These are phyloP conservation scores for Scheffersomyces insectosa DNA, from an alignment of 1,139 yeast genomes.

Conservation along the genomic window DNA sequence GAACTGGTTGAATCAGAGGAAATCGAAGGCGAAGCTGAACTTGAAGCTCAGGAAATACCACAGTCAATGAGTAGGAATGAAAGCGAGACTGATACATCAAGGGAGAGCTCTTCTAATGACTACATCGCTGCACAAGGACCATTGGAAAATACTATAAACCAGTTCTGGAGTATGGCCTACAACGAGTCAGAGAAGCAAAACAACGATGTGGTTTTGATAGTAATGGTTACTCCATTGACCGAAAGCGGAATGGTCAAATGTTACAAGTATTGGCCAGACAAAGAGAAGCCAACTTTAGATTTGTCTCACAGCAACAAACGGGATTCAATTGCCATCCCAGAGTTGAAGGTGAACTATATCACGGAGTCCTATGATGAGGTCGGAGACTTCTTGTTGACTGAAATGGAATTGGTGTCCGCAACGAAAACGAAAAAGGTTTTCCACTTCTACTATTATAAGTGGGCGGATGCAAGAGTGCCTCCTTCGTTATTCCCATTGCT, in stretches of 20 bases:
- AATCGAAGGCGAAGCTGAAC: no score
- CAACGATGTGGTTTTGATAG: slow-evolving; percentile 53
- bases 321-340: slow-evolving; percentile 27
- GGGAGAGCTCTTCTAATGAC: slow-evolving; percentile 3
- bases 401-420: slow-evolving; percentile 23
- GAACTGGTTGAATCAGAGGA: neutral
- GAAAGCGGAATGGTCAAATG: slow-evolving; percentile 70
- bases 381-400: slow-evolving; percentile 31
- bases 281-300: slow-evolving; percentile 18
- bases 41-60: neutral
- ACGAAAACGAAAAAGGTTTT: slow-evolving; percentile 39
- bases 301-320: slow-evolving; percentile 14
- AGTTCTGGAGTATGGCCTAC: slow-evolving; percentile 87
- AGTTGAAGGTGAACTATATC: slow-evolving; percentile 20
- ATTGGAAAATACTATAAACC: slow-evolving; percentile 54
- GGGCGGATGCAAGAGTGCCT: slow-evolving; percentile 61
- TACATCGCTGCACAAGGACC: slow-evolving; percentile 65
- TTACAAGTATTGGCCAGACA: slow-evolving; percentile 69
- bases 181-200: slow-evolving; percentile 39
- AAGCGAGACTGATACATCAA: neutral
- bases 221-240: slow-evolving; percentile 83
- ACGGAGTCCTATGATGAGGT: slow-evolving; percentile 17
- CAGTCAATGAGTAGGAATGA: no score
- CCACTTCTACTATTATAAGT: slow-evolving; percentile 54
- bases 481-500: slow-evolving; percentile 40